Evolutionary conservation across 208 protist species (phyloP).

Genomic region (Herpetomonas samuelpessoai): DNA sequence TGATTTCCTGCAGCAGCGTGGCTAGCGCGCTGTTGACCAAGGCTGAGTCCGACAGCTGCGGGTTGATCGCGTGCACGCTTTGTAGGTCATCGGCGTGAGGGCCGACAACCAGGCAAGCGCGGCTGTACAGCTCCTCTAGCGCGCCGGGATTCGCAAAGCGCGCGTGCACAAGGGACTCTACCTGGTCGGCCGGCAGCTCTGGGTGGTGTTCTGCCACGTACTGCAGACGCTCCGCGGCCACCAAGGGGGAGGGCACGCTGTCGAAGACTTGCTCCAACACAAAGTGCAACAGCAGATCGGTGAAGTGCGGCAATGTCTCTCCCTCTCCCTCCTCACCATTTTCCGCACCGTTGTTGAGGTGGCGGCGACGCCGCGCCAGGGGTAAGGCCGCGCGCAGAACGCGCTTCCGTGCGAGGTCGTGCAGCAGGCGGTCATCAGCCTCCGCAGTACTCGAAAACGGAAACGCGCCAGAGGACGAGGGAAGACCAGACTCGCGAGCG

Average conservation of each 20-base stretch:
- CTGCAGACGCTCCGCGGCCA: constrained; percentile 13
- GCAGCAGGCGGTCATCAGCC: constrained; percentile 11
- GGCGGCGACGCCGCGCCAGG: constrained; percentile 8
- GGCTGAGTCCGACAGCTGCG: constrained; percentile 35
- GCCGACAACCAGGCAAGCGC: constrained; percentile 39
- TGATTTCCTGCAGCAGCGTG: constrained; percentile 10
- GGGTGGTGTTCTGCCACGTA: constrained; percentile 13
- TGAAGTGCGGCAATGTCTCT: neutral
- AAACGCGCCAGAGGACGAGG: neutral
- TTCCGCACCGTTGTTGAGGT: constrained; percentile 2
- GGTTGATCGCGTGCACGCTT: neutral
- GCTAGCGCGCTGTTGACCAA: constrained; percentile 28
- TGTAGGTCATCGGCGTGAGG: constrained; percentile 39
- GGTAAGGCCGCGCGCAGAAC: constrained; percentile 49
- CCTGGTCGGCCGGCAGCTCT: neutral
- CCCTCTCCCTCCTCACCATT: neutral
- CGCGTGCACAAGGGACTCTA: constrained; percentile 16
- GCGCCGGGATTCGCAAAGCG: constrained; percentile 14
- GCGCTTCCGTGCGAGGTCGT: constrained; percentile 33
- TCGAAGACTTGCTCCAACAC: constrained; percentile 77
- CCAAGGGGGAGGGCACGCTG: constrained; percentile 28
- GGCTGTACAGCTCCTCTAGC: constrained; percentile 48
- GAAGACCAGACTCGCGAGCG: too few species aligned
- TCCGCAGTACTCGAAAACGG: neutral
- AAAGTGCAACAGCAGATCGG: constrained; percentile 64